A percentile compares a stretch with the other conserved stretches of the same genome.
Evolutionary conservation across 306 rosid species (phyloP).

Genomic region (Gynostemma pentaphyllum): DNA sequence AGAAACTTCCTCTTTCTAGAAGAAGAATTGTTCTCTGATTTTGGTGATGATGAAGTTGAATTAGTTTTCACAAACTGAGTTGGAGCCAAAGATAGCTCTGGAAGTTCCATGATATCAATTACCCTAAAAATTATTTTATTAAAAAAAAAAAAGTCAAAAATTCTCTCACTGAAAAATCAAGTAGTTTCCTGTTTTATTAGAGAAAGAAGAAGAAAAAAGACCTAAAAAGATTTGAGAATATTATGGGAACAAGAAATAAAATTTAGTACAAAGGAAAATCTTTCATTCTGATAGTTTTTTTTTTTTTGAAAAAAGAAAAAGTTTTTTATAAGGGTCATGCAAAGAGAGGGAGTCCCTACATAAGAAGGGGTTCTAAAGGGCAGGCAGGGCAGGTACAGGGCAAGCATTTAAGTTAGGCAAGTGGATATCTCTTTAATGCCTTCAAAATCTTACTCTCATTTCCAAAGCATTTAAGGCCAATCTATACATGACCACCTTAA

Average conservation of each 20-base stretch:
- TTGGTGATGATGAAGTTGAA: slow-evolving; percentile 5
- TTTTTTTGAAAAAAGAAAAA: neutral
- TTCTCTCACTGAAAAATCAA: neutral
- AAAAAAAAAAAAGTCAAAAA: neutral
- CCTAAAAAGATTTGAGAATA: neutral
- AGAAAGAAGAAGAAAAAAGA: neutral
- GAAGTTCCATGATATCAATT: slow-evolving; percentile 15
- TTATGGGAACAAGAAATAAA: neutral
- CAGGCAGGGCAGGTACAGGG: slow-evolving; percentile 19
- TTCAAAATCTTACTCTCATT: slow-evolving; percentile 16
- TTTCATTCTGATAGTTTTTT: neutral
- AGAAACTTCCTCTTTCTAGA: slow-evolving; percentile 30
- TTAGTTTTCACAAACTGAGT: neutral
- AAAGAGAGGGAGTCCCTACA: neutral
- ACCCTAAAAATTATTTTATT: too few species aligned
- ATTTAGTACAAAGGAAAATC: neutral
- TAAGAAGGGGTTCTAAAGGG: too few species aligned
- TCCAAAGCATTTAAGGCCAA: slow-evolving; percentile 28
- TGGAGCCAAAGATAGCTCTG: slow-evolving; percentile 26
- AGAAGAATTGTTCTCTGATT: slow-evolving; percentile 8
- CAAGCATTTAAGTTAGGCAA: slow-evolving; percentile 31
- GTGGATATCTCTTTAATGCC: slow-evolving; percentile 31
- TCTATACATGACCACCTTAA: slow-evolving; percentile 21
- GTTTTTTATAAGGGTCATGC: slow-evolving; percentile 13
- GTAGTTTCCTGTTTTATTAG: neutral